phyloP scores from a whole-genome alignment of 129 eudicot genomes.

The Erigeron canadensis region DNA sequence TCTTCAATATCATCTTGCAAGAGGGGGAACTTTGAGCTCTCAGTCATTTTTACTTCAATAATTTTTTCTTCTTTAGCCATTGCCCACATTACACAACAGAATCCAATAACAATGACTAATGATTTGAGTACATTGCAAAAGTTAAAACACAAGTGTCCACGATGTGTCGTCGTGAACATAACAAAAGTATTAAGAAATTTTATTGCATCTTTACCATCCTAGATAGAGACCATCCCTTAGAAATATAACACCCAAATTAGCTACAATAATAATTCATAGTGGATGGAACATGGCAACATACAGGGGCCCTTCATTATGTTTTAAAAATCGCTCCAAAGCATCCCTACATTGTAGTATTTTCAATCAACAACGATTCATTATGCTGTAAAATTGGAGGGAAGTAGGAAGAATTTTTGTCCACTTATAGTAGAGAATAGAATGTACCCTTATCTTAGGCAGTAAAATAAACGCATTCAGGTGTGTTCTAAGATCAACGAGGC shows the following conservation, averaged over 20 bases:
- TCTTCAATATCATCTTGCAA: conserved; percentile 30
- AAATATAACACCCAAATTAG: conserved; percentile 44
- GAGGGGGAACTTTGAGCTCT: conserved; percentile 37
- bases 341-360: conserved; percentile 36
- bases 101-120: conserved; percentile 47
- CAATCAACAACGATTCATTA: not conserved
- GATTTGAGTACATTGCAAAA: conserved; percentile 54
- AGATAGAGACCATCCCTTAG: conserved; percentile 54
- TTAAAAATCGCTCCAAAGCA: conserved; percentile 52
- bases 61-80: conserved; percentile 48
- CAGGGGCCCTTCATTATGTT: conserved; percentile 60
- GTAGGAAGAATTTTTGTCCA: not conserved
- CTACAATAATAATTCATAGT: conserved; percentile 54
- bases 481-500: conserved; percentile 27
- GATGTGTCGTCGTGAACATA: not conserved
- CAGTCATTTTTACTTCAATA: conserved; percentile 7
- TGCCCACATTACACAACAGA: conserved; percentile 67
- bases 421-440: conserved; percentile 16
- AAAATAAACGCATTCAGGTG: conserved; percentile 14
- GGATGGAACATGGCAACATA: conserved; percentile 76
- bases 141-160: conserved; percentile 4
- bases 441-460: conserved; percentile 22
- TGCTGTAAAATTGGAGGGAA: not conserved
- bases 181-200: not conserved
- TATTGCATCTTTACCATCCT: conserved; percentile 52